These are phyloP conservation scores for Hypomontagnella monticulosa DNA, from an alignment of 495 filamentous ascomycete genomes.

Conservation along the genomic window DNA sequence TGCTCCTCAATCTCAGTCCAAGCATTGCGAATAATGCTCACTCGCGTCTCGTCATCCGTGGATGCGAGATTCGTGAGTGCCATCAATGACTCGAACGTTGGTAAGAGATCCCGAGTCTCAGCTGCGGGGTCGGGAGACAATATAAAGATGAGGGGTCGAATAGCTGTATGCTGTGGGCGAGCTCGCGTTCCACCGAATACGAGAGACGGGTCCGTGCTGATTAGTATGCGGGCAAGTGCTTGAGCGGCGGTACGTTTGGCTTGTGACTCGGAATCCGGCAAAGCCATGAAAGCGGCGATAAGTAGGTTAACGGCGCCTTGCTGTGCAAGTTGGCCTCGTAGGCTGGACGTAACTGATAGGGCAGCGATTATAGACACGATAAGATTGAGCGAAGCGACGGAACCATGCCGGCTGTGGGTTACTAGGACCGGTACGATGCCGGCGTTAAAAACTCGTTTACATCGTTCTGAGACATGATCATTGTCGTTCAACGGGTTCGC, in stretches of 20 bases:
- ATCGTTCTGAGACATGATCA: slow-evolving; percentile 77
- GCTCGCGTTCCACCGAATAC: slow-evolving; percentile 82
- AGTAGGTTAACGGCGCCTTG: slow-evolving; percentile 90
- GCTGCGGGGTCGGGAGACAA: slow-evolving; percentile 66
- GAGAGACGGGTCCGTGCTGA: slow-evolving; percentile 84
- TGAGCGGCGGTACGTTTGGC: slow-evolving; percentile 76
- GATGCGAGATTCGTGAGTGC: slow-evolving; percentile 95
- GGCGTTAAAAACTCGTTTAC: slow-evolving; percentile 77
- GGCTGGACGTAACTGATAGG: slow-evolving; percentile 73
- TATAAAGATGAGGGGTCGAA: slow-evolving; percentile 80
- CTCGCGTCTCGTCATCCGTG: slow-evolving; percentile 72
- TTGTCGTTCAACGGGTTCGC: slow-evolving; percentile 77
- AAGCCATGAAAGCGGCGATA: slow-evolving; percentile 69
- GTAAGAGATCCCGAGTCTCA: slow-evolving; percentile 81
- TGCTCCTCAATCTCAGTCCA: slow-evolving; percentile 83
- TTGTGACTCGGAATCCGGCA: slow-evolving; percentile 61
- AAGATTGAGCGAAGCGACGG: slow-evolving; percentile 68
- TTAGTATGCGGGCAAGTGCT: slow-evolving; percentile 89
- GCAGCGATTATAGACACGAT: slow-evolving; percentile 80
- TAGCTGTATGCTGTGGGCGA: slow-evolving; percentile 75
- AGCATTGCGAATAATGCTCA: slow-evolving; percentile 73
- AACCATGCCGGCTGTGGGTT: slow-evolving; percentile 72
- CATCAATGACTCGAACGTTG: slow-evolving; percentile 87
- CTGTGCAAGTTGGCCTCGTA: slow-evolving; percentile 83
- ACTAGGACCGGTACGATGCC: slow-evolving; percentile 79